A percentile compares a stretch with the other conserved stretches of the same genome.
phyloP scores from a whole-genome alignment of 2,329 filamentous ascomycete genomes.

The Colletotrichum tamarilloi region DNA sequence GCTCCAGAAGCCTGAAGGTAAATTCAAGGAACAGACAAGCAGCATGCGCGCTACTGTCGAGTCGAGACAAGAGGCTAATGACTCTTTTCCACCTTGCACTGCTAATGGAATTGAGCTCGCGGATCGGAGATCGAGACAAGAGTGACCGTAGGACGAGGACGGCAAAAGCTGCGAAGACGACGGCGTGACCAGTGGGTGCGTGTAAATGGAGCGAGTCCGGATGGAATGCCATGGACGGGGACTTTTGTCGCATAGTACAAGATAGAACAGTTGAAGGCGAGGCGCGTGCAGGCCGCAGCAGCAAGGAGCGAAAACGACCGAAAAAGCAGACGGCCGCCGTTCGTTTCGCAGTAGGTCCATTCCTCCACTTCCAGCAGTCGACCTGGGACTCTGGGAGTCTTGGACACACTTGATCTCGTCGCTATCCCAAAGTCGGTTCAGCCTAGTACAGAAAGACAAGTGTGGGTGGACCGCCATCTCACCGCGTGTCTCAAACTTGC shows the following conservation, averaged over 20 bases:
- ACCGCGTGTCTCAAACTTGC: slow-evolving; percentile 30
- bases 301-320: slow-evolving; percentile 11
- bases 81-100: neutral
- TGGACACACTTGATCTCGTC: neutral
- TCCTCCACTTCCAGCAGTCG: neutral
- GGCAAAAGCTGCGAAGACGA: too few relatives aligned
- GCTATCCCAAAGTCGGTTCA: slow-evolving; percentile 6
- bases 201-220: neutral
- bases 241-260: neutral
- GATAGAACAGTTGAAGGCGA: neutral
- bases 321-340: neutral
- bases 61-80: neutral
- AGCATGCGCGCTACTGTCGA: neutral
- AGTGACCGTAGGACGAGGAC: neutral
- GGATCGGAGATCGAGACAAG: neutral
- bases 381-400: neutral
- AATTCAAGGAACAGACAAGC: neutral
- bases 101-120: neutral
- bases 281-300: slow-evolving; percentile 14
- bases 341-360: slow-evolving; percentile 9
- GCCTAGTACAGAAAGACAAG: slow-evolving; percentile 7
- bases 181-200: neutral
- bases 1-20: neutral
- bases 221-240: neutral
- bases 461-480: slow-evolving; percentile 28